phyloP scores from a whole-genome alignment of 2,329 filamentous ascomycete genomes.

The Cladosporium phlei region DNA sequence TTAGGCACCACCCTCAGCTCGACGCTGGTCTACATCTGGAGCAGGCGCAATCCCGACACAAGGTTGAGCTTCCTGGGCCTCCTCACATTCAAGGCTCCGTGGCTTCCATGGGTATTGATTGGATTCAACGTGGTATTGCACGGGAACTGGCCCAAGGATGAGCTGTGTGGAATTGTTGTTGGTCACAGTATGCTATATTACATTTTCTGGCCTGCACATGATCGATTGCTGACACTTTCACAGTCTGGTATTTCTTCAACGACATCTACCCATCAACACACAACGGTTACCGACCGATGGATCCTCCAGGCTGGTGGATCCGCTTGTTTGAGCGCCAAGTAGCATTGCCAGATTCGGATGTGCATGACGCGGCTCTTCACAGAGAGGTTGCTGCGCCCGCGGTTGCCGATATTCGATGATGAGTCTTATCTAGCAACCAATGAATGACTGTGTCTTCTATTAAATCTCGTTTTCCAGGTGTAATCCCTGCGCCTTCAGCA shows the following conservation, averaged over 20 bases:
- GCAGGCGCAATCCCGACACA: constrained; percentile 86
- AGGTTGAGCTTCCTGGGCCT: constrained; percentile 75
- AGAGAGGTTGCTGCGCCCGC: constrained; percentile 27
- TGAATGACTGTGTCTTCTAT: neutral
- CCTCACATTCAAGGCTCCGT: constrained; percentile 87
- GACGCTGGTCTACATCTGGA: constrained; percentile 97
- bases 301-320: constrained; percentile 87
- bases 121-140: constrained; percentile 88
- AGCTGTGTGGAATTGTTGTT: constrained; percentile 90
- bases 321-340: constrained; percentile 63
- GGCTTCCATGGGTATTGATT: constrained; percentile 93
- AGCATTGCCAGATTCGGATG: constrained; percentile 23
- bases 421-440: neutral
- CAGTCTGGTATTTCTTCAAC: constrained; percentile 93
- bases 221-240: constrained; percentile 9
- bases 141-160: constrained; percentile 84
- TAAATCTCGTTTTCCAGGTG: too few relatives aligned
- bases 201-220: neutral
- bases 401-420: constrained; percentile 22
- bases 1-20: constrained; percentile 90
- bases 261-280: constrained; percentile 94
- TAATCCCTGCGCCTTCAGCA: too few relatives aligned
- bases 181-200: constrained; percentile 59
- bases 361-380: constrained; percentile 28
- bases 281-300: constrained; percentile 75